These are phyloP conservation scores for Penicillium sp. DNA, from an alignment of 2,329 filamentous ascomycete genomes.

Conservation along the genomic window DNA sequence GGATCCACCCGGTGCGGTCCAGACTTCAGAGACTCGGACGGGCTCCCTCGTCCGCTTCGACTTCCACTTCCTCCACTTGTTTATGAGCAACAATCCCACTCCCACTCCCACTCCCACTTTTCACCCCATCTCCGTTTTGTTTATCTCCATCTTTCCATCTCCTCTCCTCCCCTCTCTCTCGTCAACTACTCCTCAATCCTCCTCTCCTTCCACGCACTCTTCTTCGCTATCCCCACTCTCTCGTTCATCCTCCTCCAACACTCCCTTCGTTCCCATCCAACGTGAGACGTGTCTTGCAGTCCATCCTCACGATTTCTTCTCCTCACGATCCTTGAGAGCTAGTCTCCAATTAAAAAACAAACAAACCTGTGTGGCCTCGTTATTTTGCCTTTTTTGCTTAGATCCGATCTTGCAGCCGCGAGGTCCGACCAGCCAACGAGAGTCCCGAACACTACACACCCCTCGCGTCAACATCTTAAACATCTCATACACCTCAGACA, in stretches of 20 bases:
- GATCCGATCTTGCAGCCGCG: slow-evolving; percentile 17
- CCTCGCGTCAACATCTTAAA: slow-evolving; percentile 16
- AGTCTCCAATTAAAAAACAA: slow-evolving; percentile 14
- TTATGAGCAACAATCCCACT: slow-evolving; percentile 3
- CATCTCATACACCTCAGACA: slow-evolving; percentile 3
- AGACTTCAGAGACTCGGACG: background rate
- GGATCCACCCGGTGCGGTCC: background rate
- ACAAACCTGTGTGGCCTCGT: slow-evolving; percentile 9
- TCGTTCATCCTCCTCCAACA: background rate
- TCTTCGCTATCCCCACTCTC: background rate
- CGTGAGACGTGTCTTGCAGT: slow-evolving; percentile 13
- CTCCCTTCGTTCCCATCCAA: slow-evolving; percentile 2
- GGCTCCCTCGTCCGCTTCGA: background rate
- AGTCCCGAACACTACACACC: background rate
- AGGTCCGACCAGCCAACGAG: slow-evolving; percentile 18
- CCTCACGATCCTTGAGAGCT: slow-evolving; percentile 16
- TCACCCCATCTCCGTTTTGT: background rate
- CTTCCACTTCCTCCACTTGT: background rate
- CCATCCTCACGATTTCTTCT: background rate
- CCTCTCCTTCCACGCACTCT: slow-evolving; percentile 2
- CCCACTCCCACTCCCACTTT: slow-evolving; percentile 1
- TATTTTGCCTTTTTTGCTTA: slow-evolving; percentile 18
- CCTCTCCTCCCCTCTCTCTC: too few relatives aligned
- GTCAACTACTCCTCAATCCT: background rate
- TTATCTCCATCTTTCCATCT: background rate